These are phyloP conservation scores for Blastobotrys serpentis DNA, from an alignment of 1,139 yeast genomes.

Conservation along the genomic window DNA sequence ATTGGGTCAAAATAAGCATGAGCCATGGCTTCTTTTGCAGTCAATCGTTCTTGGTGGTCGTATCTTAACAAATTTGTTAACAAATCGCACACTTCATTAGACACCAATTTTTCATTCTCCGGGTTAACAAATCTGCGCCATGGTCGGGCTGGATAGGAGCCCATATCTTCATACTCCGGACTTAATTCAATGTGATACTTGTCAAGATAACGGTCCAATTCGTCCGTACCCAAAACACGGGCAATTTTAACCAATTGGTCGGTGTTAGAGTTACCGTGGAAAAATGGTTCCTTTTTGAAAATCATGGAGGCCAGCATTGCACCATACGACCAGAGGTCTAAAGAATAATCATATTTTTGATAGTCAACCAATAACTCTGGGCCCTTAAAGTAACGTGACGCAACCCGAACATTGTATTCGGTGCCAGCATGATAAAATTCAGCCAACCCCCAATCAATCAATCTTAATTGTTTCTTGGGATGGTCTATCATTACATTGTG, in stretches of 20 bases:
- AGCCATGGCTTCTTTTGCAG: conserved; percentile 89
- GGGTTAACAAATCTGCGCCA: conserved; percentile 79
- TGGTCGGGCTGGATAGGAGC: conserved; percentile 71
- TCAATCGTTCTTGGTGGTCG: conserved; percentile 84
- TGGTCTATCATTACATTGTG: conserved; percentile 97
- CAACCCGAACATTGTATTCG: conserved; percentile 92
- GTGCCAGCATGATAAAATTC: conserved; percentile 91
- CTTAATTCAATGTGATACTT: conserved; percentile 74
- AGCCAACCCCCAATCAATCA: conserved; percentile 97
- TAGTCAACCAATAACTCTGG: conserved; percentile 88
- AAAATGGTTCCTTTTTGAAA: conserved; percentile 93
- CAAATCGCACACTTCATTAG: conserved; percentile 69
- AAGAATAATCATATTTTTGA: conserved; percentile 84
- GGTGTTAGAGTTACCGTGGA: conserved; percentile 91
- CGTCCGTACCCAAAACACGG: conserved; percentile 83
- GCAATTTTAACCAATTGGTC: conserved; percentile 93
- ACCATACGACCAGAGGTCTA: conserved; percentile 93
- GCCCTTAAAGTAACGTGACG: conserved; percentile 91
- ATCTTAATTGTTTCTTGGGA: conserved; percentile 57
- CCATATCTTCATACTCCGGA: conserved; percentile 74
- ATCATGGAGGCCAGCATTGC: conserved; percentile 96
- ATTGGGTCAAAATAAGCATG: conserved; percentile 60
- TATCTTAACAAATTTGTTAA: conserved; percentile 75
- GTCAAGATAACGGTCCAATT: conserved; percentile 62
- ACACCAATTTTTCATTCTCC: conserved; percentile 64